Conservation (phyloP, 2,329 filamentous ascomycete genomes). For the Coniochaeta sp. region DNA sequence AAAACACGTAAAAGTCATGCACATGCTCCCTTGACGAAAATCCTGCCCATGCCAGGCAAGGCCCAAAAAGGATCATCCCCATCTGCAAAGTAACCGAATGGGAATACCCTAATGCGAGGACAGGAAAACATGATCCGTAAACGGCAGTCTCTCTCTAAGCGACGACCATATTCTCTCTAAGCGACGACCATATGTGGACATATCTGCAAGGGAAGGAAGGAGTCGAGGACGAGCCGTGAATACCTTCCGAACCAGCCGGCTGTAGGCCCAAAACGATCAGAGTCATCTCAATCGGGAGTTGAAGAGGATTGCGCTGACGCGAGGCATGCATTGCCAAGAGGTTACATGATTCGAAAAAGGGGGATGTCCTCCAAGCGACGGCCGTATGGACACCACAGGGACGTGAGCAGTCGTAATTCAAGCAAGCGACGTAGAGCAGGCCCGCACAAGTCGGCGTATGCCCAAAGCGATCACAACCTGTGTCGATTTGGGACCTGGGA, state of each 20-base stretch:
- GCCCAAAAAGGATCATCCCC: neutral
- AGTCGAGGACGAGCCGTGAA: neutral
- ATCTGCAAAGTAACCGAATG: neutral
- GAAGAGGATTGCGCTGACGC: neutral
- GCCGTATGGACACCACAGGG: neutral
- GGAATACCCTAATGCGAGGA: neutral
- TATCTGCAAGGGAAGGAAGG: neutral
- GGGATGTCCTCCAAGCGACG: neutral
- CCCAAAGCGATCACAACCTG: neutral
- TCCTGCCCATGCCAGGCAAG: neutral
- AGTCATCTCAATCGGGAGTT: neutral
- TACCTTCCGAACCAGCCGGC: neutral
- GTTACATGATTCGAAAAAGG: neutral
- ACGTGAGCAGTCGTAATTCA: neutral
- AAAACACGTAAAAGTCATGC: neutral
- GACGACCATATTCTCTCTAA: no score
- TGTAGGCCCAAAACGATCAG: neutral
- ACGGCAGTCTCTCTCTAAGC: neutral
- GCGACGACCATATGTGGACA: neutral
- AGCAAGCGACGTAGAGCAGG: neutral
- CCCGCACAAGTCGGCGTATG: neutral
- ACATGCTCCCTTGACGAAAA: neutral
- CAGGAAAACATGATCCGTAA: neutral
- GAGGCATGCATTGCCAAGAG: neutral
- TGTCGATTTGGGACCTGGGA: neutral